Evolutionary conservation across 192 early-diverging fungal species (phyloP).

Genomic region (Gonapodya sp.): DNA sequence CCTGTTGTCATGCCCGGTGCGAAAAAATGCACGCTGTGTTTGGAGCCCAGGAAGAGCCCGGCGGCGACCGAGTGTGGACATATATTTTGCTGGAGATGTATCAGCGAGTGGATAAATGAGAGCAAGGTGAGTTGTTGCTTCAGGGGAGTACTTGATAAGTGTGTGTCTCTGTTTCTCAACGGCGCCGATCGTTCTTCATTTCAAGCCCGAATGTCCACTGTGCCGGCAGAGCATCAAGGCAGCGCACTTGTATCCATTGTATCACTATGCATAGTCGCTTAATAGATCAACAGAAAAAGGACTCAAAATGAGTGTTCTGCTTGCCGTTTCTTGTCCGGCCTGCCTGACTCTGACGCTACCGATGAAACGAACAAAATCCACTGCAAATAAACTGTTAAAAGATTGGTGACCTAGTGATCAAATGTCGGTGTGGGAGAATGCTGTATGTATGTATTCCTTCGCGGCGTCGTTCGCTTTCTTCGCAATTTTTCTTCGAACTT

Average conservation of each 20-base stretch:
- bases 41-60: slow-evolving; percentile 60
- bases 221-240: slow-evolving; percentile 71
- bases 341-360: no score
- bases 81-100: slow-evolving; percentile 92
- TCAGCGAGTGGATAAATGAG: slow-evolving; percentile 71
- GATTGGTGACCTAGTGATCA: no score
- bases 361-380: no score
- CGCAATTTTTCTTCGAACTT: no score
- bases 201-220: slow-evolving; percentile 80
- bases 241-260: slow-evolving; percentile 65
- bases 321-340: no score
- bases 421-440: no score
- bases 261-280: slow-evolving; percentile 42
- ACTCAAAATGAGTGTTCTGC: no score
- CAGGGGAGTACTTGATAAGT: neutral
- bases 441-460: no score
- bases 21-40: slow-evolving; percentile 65
- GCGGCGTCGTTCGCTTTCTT: no score
- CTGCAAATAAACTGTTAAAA: no score
- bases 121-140: neutral
- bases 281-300: no score
- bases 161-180: slow-evolving; percentile 14
- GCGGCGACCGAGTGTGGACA: slow-evolving; percentile 90
- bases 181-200: no score
- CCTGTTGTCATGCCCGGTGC: slow-evolving; percentile 16